Conservation (phyloP, 2,329 filamentous ascomycete species). For the Grosmannia serpens region DNA sequence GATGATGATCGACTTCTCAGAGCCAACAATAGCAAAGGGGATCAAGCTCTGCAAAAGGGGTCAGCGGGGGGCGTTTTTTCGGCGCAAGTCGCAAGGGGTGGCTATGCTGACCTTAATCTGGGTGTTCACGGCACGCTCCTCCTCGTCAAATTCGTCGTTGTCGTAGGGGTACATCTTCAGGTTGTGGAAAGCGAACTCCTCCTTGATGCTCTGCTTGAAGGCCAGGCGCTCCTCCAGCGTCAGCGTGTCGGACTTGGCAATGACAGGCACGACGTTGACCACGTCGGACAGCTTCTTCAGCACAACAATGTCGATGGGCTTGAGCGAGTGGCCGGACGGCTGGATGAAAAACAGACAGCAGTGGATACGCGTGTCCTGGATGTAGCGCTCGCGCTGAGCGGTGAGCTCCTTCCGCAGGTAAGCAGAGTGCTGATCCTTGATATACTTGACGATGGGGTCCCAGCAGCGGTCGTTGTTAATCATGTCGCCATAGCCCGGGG, state of each 20-base stretch:
- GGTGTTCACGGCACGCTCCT: constrained; percentile 85
- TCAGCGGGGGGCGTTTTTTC: neutral
- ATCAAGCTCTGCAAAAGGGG: constrained; percentile 61
- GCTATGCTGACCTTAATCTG: constrained; percentile 74
- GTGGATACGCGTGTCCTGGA: constrained; percentile 98
- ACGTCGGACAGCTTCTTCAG: constrained; percentile 99
- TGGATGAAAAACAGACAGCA: constrained; percentile 99
- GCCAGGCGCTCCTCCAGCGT: constrained; percentile 89
- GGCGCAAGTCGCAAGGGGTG: neutral
- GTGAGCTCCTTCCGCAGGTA: constrained; percentile 99
- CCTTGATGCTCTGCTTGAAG: constrained; percentile 99
- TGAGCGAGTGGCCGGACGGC: constrained; percentile 92
- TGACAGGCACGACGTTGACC: constrained; percentile 97
- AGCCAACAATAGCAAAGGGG: constrained; percentile 94
- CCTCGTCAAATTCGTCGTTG: constrained; percentile 95
- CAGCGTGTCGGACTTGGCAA: constrained; percentile 94
- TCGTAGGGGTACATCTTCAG: constrained; percentile 99
- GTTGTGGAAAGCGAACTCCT: constrained; percentile 99
- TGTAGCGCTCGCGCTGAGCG: constrained; percentile 96
- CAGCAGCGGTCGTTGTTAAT: constrained; percentile 99
- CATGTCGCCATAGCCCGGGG: constrained; percentile 92
- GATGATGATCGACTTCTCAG: constrained; percentile 95
- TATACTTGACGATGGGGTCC: constrained; percentile 99
- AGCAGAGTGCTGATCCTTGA: constrained; percentile 99
- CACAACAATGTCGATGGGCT: constrained; percentile 98